Percentiles rank a stretch among this genome's conserved stretches.
phyloP scores from a whole-genome alignment of 2,329 filamentous ascomycete species.

The Emergomyces pasteurianus region DNA sequence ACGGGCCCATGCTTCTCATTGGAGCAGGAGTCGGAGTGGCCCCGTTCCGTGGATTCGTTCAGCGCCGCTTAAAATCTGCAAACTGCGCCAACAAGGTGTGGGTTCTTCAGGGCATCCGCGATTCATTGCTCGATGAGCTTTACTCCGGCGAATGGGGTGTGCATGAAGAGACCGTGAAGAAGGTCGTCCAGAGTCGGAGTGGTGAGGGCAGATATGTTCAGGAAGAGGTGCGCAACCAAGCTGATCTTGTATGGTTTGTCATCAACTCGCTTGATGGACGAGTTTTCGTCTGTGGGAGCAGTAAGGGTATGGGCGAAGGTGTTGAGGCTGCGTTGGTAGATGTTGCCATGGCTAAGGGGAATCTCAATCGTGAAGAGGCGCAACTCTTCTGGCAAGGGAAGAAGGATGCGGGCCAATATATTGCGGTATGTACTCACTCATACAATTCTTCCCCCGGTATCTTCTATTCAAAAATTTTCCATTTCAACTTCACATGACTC shows the following conservation, averaged over 20 bases:
- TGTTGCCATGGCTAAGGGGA: conserved; percentile 86
- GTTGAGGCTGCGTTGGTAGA: conserved; percentile 80
- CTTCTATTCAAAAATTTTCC: background rate
- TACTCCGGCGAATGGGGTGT: conserved; percentile 96
- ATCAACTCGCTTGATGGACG: conserved; percentile 93
- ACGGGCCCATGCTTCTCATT: conserved; percentile 95
- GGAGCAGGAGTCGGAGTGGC: conserved; percentile 94
- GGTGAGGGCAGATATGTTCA: conserved; percentile 87
- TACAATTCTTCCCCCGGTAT: background rate
- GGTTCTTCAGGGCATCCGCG: conserved; percentile 89
- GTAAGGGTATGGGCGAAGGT: conserved; percentile 94
- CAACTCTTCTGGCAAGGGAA: conserved; percentile 82
- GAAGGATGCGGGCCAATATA: conserved; percentile 87
- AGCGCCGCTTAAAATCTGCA: conserved; percentile 82
- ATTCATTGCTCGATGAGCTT: conserved; percentile 86
- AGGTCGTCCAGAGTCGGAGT: conserved; percentile 62
- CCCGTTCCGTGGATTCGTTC: conserved; percentile 94
- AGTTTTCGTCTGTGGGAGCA: conserved; percentile 91
- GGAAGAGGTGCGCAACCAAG: conserved; percentile 82
- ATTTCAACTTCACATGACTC: background rate
- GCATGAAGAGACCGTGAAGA: conserved; percentile 76
- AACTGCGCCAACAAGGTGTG: conserved; percentile 98
- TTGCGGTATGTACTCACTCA: conserved; percentile 48
- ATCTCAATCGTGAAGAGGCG: conserved; percentile 70
- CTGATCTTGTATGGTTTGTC: conserved; percentile 96